These are phyloP conservation scores for Daedalea quercina DNA, from an alignment of 768 basidiomycete species.

Conservation along the genomic window DNA sequence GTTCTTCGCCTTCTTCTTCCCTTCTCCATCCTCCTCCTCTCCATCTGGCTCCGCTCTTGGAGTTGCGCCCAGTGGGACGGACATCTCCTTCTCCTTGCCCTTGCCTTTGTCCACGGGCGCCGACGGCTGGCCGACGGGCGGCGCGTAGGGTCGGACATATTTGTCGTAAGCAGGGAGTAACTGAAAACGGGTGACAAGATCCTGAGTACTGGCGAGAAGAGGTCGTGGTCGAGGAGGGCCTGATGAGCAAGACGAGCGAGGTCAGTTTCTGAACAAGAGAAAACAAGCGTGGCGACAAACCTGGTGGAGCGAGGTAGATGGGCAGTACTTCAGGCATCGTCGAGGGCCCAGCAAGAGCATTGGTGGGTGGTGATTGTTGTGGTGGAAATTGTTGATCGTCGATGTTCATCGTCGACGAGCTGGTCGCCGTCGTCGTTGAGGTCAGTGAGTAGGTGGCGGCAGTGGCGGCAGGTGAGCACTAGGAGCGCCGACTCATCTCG, in stretches of 20 bases:
- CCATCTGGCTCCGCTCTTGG: conserved; percentile 39
- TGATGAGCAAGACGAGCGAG: conserved; percentile 2
- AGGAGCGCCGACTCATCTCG: no score
- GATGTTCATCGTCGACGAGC: conserved; percentile 22
- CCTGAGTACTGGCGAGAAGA: conserved; percentile 67
- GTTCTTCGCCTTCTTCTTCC: conserved; percentile 71
- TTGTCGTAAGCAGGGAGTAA: conserved; percentile 75
- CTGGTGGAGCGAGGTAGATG: conserved; percentile 23
- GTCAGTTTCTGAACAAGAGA: conserved; percentile 12
- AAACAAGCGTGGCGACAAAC: conserved; percentile 20
- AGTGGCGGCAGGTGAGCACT: conserved; percentile 5
- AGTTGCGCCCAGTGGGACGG: conserved; percentile 22
- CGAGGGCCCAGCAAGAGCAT: conserved; percentile 64
- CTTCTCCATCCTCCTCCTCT: conserved; percentile 45
- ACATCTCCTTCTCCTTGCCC: conserved; percentile 21
- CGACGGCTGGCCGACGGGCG: conserved; percentile 26
- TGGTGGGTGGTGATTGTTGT: conserved; percentile 19
- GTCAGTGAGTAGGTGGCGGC: conserved; percentile 23
- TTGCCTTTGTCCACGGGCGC: conserved; percentile 25
- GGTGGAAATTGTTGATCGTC: conserved; percentile 16
- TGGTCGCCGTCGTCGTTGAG: conserved; percentile 11
- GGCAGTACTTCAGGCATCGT: conserved; percentile 28
- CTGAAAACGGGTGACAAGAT: conserved; percentile 66
- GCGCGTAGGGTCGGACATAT: conserved; percentile 56
- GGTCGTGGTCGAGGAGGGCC: conserved; percentile 21